Evolutionary conservation across 2,329 filamentous ascomycete species (phyloP).

Genomic region (Seiridium unicorne): DNA sequence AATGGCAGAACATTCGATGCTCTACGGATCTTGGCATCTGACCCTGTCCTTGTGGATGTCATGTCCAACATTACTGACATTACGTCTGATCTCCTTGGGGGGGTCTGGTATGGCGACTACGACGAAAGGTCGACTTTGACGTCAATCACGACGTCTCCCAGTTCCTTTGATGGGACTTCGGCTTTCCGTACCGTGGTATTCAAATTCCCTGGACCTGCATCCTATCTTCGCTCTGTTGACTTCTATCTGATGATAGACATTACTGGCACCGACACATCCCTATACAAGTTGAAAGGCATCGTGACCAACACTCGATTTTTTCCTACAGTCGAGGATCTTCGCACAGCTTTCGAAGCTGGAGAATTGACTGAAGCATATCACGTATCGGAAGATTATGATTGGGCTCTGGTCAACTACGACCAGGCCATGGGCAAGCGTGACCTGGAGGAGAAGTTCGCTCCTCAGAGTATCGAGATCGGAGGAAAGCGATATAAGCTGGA

Average conservation of each 20-base stretch:
- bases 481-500: constrained; percentile 44
- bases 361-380: constrained; percentile 31
- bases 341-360: constrained; percentile 34
- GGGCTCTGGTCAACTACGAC: constrained; percentile 33
- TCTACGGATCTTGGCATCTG: constrained; percentile 27
- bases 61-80: constrained; percentile 46
- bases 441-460: constrained; percentile 32
- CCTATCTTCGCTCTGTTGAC: constrained; percentile 41
- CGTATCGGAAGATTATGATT: constrained; percentile 30
- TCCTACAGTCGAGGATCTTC: constrained; percentile 28
- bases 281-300: constrained; percentile 40
- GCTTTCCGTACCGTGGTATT: constrained; percentile 40
- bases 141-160: constrained; percentile 32
- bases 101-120: constrained; percentile 29
- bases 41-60: constrained; percentile 32
- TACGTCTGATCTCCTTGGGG: constrained; percentile 35
- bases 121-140: constrained; percentile 28
- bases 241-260: constrained; percentile 43
- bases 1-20: constrained; percentile 32
- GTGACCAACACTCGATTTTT: constrained; percentile 40
- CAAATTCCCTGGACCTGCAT: constrained; percentile 34
- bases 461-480: constrained; percentile 33
- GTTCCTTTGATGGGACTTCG: constrained; percentile 37
- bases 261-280: constrained; percentile 39
- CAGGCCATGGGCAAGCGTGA: constrained; percentile 27